A percentile compares a stretch with the other conserved stretches of the same genome.
phyloP scores from a whole-genome alignment of 768 basidiomycete species.

The Fistulinella prunicolor region DNA sequence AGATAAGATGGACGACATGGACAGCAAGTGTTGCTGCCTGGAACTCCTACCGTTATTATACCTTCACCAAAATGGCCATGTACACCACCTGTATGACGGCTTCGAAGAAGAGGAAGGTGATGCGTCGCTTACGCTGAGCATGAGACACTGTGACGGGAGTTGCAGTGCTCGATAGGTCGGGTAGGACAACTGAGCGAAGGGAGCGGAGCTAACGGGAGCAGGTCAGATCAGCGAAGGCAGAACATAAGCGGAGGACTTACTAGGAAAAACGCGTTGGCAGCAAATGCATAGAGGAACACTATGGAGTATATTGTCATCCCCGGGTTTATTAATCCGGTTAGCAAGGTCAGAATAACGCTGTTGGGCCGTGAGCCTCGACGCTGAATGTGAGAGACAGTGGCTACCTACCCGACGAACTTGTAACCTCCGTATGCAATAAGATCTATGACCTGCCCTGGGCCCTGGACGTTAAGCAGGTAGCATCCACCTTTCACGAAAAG shows the following conservation, averaged over 20 bases:
- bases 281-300: conserved; percentile 81
- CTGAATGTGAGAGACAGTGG: not conserved
- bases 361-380: not conserved
- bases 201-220: conserved; percentile 77
- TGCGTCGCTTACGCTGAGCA: conserved; percentile 76
- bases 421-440: conserved; percentile 93
- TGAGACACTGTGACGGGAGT: conserved; percentile 63
- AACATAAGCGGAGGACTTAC: conserved; percentile 42
- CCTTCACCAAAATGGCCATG: conserved; percentile 80
- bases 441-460: conserved; percentile 68
- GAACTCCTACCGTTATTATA: conserved; percentile 24
- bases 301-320: conserved; percentile 61
- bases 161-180: conserved; percentile 55
- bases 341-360: conserved; percentile 83
- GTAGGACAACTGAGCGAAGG: conserved; percentile 85
- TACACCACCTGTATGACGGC: conserved; percentile 80
- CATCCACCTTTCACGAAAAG: conserved; percentile 86
- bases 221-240: not conserved
- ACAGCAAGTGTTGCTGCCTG: not conserved
- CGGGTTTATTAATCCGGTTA: conserved; percentile 63
- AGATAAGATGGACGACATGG: not conserved
- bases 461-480: conserved; percentile 87
- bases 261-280: conserved; percentile 92
- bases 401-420: conserved; percentile 88
- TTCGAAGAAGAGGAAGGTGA: conserved; percentile 86